A percentile compares a stretch with the other conserved stretches of the same genome.
These are phyloP conservation scores for Fragilaria crotonensis DNA, from an alignment of 108 stramenopile genomes.

Conservation along the genomic window DNA sequence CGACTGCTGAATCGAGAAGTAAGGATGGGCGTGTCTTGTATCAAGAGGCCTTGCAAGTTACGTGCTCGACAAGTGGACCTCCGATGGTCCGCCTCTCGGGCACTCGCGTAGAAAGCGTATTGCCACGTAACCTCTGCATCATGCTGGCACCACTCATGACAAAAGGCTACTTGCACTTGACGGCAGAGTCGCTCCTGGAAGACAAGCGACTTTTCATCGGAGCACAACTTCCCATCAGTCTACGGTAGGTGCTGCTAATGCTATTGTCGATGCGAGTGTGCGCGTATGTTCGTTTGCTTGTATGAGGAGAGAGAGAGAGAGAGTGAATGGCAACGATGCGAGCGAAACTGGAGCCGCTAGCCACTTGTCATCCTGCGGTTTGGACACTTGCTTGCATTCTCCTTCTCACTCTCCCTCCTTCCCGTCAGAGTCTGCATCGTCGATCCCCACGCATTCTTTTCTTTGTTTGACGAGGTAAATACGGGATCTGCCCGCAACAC, in stretches of 20 bases:
- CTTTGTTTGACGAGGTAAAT: constrained; percentile 38
- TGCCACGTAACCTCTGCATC: constrained; percentile 32
- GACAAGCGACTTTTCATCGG: constrained; percentile 51
- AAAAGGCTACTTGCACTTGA: too few relatives aligned
- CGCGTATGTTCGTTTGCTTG: too few relatives aligned
- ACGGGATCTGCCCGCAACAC: background rate
- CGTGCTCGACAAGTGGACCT: constrained; percentile 5
- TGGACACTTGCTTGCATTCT: too few relatives aligned
- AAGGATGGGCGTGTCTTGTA: constrained; percentile 33
- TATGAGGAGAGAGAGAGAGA: too few relatives aligned
- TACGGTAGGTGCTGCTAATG: too few relatives aligned
- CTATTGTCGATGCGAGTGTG: too few relatives aligned
- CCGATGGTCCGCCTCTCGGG: constrained; percentile 50
- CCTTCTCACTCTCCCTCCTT: too few relatives aligned
- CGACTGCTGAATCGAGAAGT: constrained; percentile 28
- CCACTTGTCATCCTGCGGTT: too few relatives aligned
- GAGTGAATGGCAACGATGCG: too few relatives aligned
- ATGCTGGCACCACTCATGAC: constrained; percentile 50
- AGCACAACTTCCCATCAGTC: constrained; percentile 56
- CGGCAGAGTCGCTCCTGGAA: constrained; percentile 60
- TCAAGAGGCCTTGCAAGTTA: constrained; percentile 30
- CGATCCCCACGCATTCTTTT: constrained; percentile 43
- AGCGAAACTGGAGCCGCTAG: too few relatives aligned
- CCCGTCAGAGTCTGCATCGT: constrained; percentile 25
- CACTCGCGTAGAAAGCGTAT: constrained; percentile 25